Evolutionary conservation across 1,284 basidiomycete genomes (phyloP), one percentile per base, ranked within the genome.

Genomic region (Cutaneotrichosporon sp.): DNA sequence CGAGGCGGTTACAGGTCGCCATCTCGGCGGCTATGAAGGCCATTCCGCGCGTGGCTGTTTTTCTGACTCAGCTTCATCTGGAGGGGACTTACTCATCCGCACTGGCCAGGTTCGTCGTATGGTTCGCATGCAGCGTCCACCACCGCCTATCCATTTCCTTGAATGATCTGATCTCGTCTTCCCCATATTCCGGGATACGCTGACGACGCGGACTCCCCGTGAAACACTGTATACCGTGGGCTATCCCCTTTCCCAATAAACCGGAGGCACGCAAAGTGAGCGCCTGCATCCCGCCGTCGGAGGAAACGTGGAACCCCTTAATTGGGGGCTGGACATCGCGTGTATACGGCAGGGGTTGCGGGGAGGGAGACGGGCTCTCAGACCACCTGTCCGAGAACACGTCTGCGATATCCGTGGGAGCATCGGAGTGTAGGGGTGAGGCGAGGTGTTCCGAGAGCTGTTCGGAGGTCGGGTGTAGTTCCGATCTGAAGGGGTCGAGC

Each of bases 41-140:
- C 5, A 57, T 22, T 0, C 36, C 60, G 4, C 30, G 14, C 9
- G 21, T 31, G 3, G 59, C 57, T 7, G 50, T 42, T 7, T 40
- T 31, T 5, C 65, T 66, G 14, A 4, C 32, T 63, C 36, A 62
- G 55, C 34, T 4, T 13, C 47, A n/a, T 13, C 14, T 8, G 5
- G 2, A 0, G 2, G 5, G 16, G 6, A 55, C 60, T 49, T 36
- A 67, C 65, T 10, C 11, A 22, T 60, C 18, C 1, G 32, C 7
- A 1, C 57, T 62, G 0, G 53, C 60, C 16, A 67, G 42, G 55
- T 67, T 67, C 2, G 66, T 64, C 38, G 60, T 46, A n/a, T 67
- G 66, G 18, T 38, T 62, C 5, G 60, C 63, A 22, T 67, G 66
- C 47, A 67, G 18, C n/a, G 53, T 49, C 66, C 66, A 67, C 14